Evolutionary conservation across 768 basidiomycete species (phyloP).

Genomic region (Kwoniella sp.): DNA sequence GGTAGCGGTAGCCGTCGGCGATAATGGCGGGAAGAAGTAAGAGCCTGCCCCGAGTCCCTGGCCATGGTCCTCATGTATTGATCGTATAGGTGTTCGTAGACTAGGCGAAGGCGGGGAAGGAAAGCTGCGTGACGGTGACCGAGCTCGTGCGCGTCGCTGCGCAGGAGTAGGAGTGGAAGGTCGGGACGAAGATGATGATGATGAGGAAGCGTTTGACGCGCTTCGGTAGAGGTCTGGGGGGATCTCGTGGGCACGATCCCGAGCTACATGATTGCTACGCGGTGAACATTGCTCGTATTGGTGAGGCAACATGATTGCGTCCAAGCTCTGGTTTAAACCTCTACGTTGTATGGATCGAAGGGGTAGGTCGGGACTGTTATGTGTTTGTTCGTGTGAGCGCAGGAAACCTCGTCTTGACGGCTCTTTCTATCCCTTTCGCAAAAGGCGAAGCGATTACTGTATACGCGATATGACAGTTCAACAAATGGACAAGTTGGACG

Average conservation of each 20-base stretch:
- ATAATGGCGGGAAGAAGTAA: not conserved
- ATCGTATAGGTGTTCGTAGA: not conserved
- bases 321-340: not conserved
- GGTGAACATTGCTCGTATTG: not conserved
- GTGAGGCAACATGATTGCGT: not conserved
- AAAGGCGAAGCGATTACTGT: too few relatives aligned
- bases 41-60: not conserved
- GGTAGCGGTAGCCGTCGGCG: not conserved
- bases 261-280: not conserved
- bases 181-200: conserved; percentile 1
- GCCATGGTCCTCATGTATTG: not conserved
- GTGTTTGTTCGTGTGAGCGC: too few relatives aligned
- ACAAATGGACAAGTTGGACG: not conserved
- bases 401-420: too few relatives aligned
- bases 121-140: not conserved
- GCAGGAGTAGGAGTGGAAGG: not conserved
- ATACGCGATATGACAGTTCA: not conserved
- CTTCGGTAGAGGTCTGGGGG: not conserved
- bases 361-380: not conserved
- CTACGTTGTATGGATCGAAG: not conserved
- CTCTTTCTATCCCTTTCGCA: too few relatives aligned
- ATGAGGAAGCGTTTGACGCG: not conserved
- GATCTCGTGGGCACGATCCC: not conserved
- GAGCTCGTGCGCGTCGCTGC: not conserved
- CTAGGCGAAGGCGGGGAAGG: not conserved